Evolutionary conservation across 2,329 filamentous ascomycete species (phyloP).

Genomic region (Beauveria sp.): DNA sequence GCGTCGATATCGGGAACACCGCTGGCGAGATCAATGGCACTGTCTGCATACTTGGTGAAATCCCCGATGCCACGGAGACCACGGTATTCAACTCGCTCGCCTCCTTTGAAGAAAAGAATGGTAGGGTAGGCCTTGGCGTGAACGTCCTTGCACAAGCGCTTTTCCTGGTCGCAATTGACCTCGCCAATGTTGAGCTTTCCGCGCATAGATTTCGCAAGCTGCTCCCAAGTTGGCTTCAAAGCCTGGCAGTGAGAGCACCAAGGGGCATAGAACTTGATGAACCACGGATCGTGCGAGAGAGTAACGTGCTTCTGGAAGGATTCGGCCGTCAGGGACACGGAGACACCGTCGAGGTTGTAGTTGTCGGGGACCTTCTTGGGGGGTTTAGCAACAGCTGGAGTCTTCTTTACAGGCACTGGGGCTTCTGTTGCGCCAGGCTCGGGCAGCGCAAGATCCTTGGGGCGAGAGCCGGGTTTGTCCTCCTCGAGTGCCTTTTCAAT

Average conservation of each 20-base stretch:
- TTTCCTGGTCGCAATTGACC: conserved; percentile 87
- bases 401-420: conserved; percentile 20
- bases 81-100: conserved; percentile 86
- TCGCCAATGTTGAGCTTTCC: conserved; percentile 86
- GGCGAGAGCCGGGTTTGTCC: conserved; percentile 73
- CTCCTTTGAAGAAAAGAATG: conserved; percentile 84
- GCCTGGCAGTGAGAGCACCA: conserved; percentile 97
- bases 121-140: conserved; percentile 76
- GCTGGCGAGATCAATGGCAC: conserved; percentile 67
- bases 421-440: conserved; percentile 55
- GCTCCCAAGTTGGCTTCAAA: conserved; percentile 82
- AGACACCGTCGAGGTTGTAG: conserved; percentile 65
- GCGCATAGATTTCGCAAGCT: conserved; percentile 86
- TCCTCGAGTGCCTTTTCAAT: conserved; percentile 72
- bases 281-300: conserved; percentile 86
- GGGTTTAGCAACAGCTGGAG: conserved; percentile 12
- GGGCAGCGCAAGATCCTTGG: conserved; percentile 60
- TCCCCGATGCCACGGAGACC: conserved; percentile 89
- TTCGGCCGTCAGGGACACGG: conserved; percentile 70
- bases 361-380: conserved; percentile 14
- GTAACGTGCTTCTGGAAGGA: conserved; percentile 82
- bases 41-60: conserved; percentile 77
- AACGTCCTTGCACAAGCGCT: conserved; percentile 86
- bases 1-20: conserved; percentile 78
- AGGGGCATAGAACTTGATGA: conserved; percentile 96